Conservation (phyloP, 2,329 filamentous ascomycete species). For the Pleomassaria siparia region DNA sequence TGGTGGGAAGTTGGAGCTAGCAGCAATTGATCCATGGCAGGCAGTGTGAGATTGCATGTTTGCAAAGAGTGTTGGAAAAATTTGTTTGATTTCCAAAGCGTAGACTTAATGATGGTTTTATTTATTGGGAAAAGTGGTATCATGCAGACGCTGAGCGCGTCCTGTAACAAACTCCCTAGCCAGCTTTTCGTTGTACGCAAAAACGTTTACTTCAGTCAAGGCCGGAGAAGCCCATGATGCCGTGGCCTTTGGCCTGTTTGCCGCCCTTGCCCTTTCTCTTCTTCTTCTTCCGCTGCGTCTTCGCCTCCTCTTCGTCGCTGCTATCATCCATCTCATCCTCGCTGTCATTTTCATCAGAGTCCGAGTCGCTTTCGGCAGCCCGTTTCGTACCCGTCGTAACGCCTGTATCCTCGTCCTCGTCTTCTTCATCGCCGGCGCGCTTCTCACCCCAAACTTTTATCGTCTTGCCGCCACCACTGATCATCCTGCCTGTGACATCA, state of each 20-base stretch:
- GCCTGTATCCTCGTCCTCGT: constrained; percentile 48
- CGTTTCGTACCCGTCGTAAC: constrained; percentile 37
- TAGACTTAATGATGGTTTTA: too few relatives aligned
- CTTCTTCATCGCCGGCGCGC: constrained; percentile 57
- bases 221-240: constrained; percentile 40
- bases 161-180: background rate
- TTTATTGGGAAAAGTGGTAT: background rate
- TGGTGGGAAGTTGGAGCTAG: too few relatives aligned
- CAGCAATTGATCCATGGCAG: too few relatives aligned
- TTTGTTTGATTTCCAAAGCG: too few relatives aligned
- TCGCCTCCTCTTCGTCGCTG: constrained; percentile 50
- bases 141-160: background rate
- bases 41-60: too few relatives aligned
- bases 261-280: constrained; percentile 47
- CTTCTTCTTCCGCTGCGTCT: constrained; percentile 41
- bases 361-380: constrained; percentile 44
- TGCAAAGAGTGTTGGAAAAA: too few relatives aligned
- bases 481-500: constrained; percentile 81
- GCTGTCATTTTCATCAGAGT: constrained; percentile 41
- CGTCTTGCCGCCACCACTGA: constrained; percentile 81
- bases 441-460: constrained; percentile 90
- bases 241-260: constrained; percentile 35
- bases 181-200: background rate
- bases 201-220: constrained; percentile 16
- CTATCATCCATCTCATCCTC: constrained; percentile 44